phyloP scores from a whole-genome alignment of 345 rosid species.

The Salix viminalis region DNA sequence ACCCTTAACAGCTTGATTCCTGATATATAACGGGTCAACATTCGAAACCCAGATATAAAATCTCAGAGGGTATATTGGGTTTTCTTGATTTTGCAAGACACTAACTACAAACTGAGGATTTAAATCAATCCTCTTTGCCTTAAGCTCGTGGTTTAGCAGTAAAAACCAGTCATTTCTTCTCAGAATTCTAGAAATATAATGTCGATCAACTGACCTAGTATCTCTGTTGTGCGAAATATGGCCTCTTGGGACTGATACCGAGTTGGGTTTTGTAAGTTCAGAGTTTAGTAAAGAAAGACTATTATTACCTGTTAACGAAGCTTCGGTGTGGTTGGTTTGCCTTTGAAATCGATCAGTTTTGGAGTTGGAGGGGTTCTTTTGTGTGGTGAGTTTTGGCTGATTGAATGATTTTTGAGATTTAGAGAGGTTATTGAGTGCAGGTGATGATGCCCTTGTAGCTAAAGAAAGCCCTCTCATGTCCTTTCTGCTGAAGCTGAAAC shows the following conservation, averaged over 20 bases:
- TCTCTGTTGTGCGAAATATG: constrained; percentile 13
- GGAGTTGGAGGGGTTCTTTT: constrained; percentile 13
- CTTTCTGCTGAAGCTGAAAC: not conserved
- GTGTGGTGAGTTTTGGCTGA: not conserved
- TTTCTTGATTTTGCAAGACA: constrained; percentile 71
- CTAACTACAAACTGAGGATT: constrained; percentile 52
- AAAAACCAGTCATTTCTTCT: constrained; percentile 69
- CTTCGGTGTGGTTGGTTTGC: not conserved
- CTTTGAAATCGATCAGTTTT: not conserved
- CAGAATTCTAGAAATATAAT: constrained; percentile 52
- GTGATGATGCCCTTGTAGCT: constrained; percentile 42
- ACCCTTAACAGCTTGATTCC: constrained; percentile 49
- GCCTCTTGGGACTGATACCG: not conserved
- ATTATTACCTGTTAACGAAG: constrained; percentile 28
- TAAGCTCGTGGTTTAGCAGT: constrained; percentile 56
- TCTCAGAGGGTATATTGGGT: constrained; percentile 51
- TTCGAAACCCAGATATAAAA: constrained; percentile 77
- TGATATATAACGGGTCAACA: constrained; percentile 39
- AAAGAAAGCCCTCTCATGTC: constrained; percentile 57
- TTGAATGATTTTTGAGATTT: not conserved
- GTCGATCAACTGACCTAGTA: constrained; percentile 35
- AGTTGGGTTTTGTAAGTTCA: not conserved
- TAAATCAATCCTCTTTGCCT: constrained; percentile 46
- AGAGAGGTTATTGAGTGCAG: constrained; percentile 18
- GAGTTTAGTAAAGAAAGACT: constrained; percentile 1